Evolutionary conservation across 257 asterid species (phyloP).

Genomic region (Rehmannia glutinosa): DNA sequence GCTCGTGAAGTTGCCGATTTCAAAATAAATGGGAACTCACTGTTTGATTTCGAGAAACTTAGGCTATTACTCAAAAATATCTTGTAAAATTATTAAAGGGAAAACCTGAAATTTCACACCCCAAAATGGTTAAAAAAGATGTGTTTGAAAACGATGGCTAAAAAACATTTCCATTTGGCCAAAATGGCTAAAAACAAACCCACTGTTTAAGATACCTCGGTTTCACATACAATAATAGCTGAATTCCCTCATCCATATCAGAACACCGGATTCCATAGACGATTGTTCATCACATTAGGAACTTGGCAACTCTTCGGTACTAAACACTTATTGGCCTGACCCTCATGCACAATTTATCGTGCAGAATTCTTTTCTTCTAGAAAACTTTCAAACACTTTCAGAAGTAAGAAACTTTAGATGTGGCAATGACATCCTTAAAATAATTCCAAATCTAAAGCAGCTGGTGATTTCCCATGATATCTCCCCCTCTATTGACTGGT

Average conservation of each 20-base stretch:
- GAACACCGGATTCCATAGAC: constrained; percentile 15
- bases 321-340: background rate
- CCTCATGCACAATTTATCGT: background rate
- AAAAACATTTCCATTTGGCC: no score
- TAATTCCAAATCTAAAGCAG: constrained; percentile 8
- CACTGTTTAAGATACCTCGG: constrained; percentile 28
- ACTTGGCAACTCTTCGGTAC: background rate
- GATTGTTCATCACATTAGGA: background rate
- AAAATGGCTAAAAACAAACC: no score
- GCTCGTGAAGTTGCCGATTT: no score
- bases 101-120: no score
- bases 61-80: no score
- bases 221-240: background rate
- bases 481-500: background rate
- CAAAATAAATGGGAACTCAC: no score
- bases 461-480: background rate
- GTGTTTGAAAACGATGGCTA: no score
- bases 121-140: no score
- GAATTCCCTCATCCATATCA: constrained; percentile 6
- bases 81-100: no score
- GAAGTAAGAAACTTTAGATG: background rate
- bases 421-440: background rate
- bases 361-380: background rate
- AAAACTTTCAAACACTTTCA: constrained; percentile 16
- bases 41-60: no score